A percentile compares a stretch with the other conserved stretches of the same genome.
Conservation (phyloP, 768 basidiomycete species). For the Boletus pseudo-olivaceus region DNA sequence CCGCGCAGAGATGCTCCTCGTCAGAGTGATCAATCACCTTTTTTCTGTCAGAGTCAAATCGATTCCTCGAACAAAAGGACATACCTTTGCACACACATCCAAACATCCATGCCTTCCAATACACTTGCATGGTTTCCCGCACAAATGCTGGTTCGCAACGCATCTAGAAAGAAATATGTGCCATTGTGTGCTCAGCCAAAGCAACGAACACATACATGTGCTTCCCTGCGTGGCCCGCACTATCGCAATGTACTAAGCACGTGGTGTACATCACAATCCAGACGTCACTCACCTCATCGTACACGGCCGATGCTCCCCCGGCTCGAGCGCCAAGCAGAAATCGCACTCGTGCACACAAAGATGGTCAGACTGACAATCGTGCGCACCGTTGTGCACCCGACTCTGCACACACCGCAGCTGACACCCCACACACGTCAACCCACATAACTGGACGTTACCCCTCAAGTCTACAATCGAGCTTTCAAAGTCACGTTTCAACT, state of each 20-base stretch:
- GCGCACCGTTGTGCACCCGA: conserved; percentile 42
- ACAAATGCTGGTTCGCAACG: conserved; percentile 48
- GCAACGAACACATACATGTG: conserved; percentile 43
- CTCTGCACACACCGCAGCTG: conserved; percentile 46
- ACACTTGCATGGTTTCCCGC: conserved; percentile 49
- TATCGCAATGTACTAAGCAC: conserved; percentile 15
- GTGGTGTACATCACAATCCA: not conserved
- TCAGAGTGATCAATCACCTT: conserved; percentile 48
- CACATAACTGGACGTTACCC: conserved; percentile 47
- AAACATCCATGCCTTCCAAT: conserved; percentile 49
- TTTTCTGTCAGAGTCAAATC: not conserved
- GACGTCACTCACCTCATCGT: conserved; percentile 41
- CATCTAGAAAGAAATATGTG: conserved; percentile 39
- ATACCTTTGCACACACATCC: conserved; percentile 50
- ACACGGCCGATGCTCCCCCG: conserved; percentile 38
- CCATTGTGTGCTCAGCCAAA: rapidly evolving
- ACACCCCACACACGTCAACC: conserved; percentile 44
- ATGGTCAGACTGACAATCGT: conserved; percentile 52
- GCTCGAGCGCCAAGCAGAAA: conserved; percentile 32
- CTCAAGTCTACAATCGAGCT: conserved; percentile 42
- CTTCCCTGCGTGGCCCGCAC: conserved; percentile 56
- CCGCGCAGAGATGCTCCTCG: conserved; percentile 52
- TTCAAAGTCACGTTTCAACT: conserved; percentile 43
- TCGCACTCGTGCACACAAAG: conserved; percentile 42
- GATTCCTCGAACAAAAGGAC: not conserved